Evolutionary conservation across 2,329 filamentous ascomycete species (phyloP), one percentile per base, ranked within the genome.

Genomic region (Hypoxylon sp.): DNA sequence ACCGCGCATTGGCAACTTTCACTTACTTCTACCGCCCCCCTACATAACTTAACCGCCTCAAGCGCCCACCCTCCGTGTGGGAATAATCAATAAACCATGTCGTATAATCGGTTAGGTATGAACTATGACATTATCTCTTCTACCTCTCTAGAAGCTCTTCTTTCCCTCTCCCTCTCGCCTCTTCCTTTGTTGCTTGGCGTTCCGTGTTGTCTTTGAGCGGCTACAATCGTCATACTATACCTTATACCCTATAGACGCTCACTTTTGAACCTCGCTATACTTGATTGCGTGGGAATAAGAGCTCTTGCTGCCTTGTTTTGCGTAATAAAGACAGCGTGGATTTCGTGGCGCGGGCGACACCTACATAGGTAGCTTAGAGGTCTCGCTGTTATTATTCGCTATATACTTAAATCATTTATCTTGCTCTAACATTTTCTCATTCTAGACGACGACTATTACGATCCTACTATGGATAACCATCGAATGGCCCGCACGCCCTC

Each of bases 21-120:
- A 35, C 63, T 61, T 30, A 69, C 65, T 61, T 64, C 70, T 62
- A 53, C 68, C 65, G 64, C 61, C 60, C 56, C 61, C 68, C 49
- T 46, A 55, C 61, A 64, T 57, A 62, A 57, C 66, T 68, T 69
- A 64, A 58, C 69, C 64, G 49, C 54, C 49, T 68, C 48, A 59
- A 69, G 63, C 69, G 55, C 67, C 65, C 72, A 61, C 68, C 58
- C 56, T 55, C 54, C 57, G 64, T 55, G 63, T 62, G 59, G 65
- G 55, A 49, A 69, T 64, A 72, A 65, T 68, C 56, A 31, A 68
- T 69, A 66, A 77, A 82, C 79, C 82, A 92, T 92, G 90, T 88
- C 89, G 79, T 93, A 93, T 84, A 92, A 92, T 84, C 89, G 90
- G 75, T 81, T 93, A 85, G 89, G 91, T 89, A 86, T 83, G 89